Evolutionary conservation across 768 basidiomycete genomes (phyloP), one percentile per base, ranked within the genome.

Genomic region (Tylopilus sp.): DNA sequence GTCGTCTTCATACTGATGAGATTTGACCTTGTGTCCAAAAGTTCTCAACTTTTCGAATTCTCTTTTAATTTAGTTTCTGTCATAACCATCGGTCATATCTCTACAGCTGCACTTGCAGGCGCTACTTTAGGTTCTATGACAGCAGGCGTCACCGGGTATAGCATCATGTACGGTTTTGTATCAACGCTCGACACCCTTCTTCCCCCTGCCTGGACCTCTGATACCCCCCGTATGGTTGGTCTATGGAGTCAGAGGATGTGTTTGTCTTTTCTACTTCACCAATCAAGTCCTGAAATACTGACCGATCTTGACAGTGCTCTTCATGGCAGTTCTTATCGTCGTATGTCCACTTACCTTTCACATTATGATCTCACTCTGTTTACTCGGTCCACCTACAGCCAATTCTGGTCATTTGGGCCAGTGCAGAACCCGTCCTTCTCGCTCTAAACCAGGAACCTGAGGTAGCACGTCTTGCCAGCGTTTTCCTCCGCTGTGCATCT

Each of bases 141-240:
- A 0, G 82, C 82, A 18, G 80, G 77, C 46, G 82, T 85, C 11
- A 68, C 67, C 2, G 67, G 67, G 22, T 65, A 74, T 40, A 88
- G 85, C 56, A 85, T 95, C 50, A 73, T 94, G 6, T 86, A 88
- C 56, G 92, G 93, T 18, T 81, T 95, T 48, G 74, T 82, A 9
- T 89, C 87, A 43, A 85, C 91, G 0, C 81, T 99, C 20, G 97
- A 99, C 66, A 95, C 95, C 0, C 79, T 99, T 60, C 81, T 98
- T 10, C 95, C 97, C 1, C 83, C 91, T 35, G 94, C 95, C 15
- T 99, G 91, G 94, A 95, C 97, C 0, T 93, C 92, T 3, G 64
- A 83, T 1, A 83, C 86, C 26, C 95, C 94, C 0, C 72, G 85
- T 13, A 76, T 91, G 11, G 91, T 98, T 12, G 94, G 94, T 7